Percentiles rank a stretch among this genome's conserved stretches.
Conservation (phyloP, 208 protist genomes). For the Trichomonas vaginalis region DNA sequence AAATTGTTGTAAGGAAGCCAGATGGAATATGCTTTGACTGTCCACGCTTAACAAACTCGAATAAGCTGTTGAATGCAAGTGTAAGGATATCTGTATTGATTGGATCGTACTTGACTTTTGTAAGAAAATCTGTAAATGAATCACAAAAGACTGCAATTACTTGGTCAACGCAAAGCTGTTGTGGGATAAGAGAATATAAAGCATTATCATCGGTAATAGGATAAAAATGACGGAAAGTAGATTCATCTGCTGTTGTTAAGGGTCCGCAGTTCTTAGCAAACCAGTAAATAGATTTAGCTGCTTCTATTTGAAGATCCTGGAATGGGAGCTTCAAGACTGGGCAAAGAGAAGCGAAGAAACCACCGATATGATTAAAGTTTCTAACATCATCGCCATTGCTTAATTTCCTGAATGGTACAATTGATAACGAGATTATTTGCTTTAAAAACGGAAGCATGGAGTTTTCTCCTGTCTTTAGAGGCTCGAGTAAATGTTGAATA, state of each 20-base stretch:
- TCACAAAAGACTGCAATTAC: neutral
- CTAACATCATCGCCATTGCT: neutral
- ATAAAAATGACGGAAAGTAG: neutral
- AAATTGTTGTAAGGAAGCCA: neutral
- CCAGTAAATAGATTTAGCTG: neutral
- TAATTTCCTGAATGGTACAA: neutral
- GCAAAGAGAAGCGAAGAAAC: neutral
- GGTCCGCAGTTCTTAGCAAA: neutral
- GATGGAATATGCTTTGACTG: neutral
- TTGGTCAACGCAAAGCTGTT: neutral
- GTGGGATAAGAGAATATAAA: neutral
- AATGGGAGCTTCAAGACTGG: neutral
- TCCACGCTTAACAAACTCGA: slow-evolving; percentile 9
- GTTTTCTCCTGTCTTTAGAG: neutral
- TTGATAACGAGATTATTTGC: neutral
- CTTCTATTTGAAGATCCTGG: neutral
- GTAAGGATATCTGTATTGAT: neutral
- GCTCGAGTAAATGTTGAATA: neutral
- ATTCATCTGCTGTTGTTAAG: neutral
- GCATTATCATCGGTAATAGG: neutral
- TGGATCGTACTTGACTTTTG: neutral
- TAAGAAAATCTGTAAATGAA: neutral
- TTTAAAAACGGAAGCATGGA: neutral
- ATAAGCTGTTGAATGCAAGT: neutral
- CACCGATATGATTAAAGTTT: neutral